These are phyloP conservation scores for Tilletiaria anomala DNA, from an alignment of 1,284 basidiomycete genomes.

Conservation along the genomic window DNA sequence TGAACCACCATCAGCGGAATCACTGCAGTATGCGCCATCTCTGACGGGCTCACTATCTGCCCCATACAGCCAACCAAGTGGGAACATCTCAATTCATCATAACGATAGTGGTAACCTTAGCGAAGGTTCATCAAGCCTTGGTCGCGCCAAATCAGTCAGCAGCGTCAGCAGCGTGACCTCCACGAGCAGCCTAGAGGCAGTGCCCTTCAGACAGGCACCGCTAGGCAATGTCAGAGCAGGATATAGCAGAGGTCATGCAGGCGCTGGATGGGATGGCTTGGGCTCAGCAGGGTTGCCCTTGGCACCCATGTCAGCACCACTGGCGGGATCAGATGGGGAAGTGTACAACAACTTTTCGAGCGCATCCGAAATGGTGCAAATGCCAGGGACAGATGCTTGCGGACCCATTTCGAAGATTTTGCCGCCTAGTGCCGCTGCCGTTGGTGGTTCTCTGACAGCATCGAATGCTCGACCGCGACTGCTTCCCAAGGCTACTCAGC, in stretches of 20 bases:
- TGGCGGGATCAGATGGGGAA: background rate
- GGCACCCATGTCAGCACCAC: background rate
- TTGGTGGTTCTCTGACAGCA: too few relatives aligned
- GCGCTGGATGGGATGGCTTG: background rate
- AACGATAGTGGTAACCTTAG: too few relatives aligned
- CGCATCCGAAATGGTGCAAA: background rate
- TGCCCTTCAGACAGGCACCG: slow-evolving; percentile 33
- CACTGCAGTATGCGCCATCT: too few relatives aligned
- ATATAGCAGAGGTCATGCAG: background rate
- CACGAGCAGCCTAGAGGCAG: slow-evolving; percentile 35
- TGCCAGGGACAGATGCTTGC: background rate
- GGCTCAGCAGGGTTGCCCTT: background rate
- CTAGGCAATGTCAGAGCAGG: slow-evolving; percentile 25
- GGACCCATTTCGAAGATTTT: too few relatives aligned
- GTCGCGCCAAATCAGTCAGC: slow-evolving; percentile 31
- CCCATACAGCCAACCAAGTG: too few relatives aligned
- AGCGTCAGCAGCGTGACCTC: slow-evolving; percentile 32
- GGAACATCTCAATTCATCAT: too few relatives aligned
- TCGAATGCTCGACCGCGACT: too few relatives aligned
- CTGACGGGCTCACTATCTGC: too few relatives aligned
- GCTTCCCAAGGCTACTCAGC: too few relatives aligned
- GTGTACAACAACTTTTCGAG: background rate
- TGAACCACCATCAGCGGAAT: too few relatives aligned
- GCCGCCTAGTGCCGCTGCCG: too few relatives aligned
- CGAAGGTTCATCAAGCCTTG: too few relatives aligned